Base-by-base conservation (phyloP, 192 early-diverging fungal genomes). In the Podila minutissima region DNA sequence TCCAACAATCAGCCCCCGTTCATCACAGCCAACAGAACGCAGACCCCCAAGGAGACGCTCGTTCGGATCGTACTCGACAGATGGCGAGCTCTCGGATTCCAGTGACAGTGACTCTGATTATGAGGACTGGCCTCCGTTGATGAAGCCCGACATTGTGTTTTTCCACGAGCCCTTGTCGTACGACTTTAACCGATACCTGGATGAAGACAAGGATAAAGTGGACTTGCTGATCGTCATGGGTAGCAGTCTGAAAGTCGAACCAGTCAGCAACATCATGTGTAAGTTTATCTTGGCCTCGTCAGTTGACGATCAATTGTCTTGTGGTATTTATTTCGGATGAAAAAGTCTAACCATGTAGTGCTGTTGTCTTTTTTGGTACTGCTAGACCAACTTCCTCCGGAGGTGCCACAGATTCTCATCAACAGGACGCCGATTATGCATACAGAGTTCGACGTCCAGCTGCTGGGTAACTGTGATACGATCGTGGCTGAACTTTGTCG, bases 71-170 rank as follows among this genome's bases (percentile, higher is more conserved):
- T 41, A 67, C 38, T 79, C 71, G 28, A 49, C 55, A 6, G 75
- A 77, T 19, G 75, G 71, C 4, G 75, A 77, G 24, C 37, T 64
- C 2, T 65, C 69, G 19, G 20, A 69, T 46, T 86, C 91, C 24
- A 88, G 78, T 38, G 90, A 92, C 26, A 84, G 88, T 46, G 83
- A 87, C 19, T 49, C 74, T 3, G 68, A 64, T 19, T 32, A 57
- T 11, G 75, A 74, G 58, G 87, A 55, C 24, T 26, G n/a, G n/a
- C 53, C 53, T 55, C 53, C 89, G 0, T 88, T 95, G 48, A 95
- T 99, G 90, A 99, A 99, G 71, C 98, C 98, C 0, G 96, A 97
- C 64, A 99, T 99, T 70, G 93, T 95, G 22, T 99, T 99, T 76
- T 99, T 99, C 87, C 97, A 97, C 49, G 98, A 99, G 70, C 93